Conservation (phyloP, 2,329 filamentous ascomycete genomes). For the Zymoseptoria tritici region DNA sequence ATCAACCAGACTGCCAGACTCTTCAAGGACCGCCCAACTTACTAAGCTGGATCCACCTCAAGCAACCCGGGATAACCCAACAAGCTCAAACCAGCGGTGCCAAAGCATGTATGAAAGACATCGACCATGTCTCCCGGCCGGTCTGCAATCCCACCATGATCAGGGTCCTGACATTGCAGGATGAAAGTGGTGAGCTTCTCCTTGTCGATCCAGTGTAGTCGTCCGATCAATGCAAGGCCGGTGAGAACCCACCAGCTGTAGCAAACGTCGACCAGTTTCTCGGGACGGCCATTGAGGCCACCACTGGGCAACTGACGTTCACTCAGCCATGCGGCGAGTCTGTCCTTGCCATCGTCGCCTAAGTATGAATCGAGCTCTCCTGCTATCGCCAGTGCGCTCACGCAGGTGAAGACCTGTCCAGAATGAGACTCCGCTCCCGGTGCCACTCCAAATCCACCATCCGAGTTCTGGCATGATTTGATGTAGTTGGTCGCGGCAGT, state of each 20-base stretch:
- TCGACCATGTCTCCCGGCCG: constrained; percentile 91
- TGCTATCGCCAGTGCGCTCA: constrained; percentile 79
- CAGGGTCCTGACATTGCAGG: constrained; percentile 75
- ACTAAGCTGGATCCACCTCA: constrained; percentile 84
- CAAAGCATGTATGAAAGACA: constrained; percentile 92
- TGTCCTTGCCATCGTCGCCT: constrained; percentile 62
- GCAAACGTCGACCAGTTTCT: constrained; percentile 94
- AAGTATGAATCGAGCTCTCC: constrained; percentile 61
- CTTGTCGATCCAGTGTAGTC: constrained; percentile 87
- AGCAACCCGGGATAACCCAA: constrained; percentile 68
- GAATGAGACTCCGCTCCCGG: constrained; percentile 92
- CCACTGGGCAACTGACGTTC: constrained; percentile 83
- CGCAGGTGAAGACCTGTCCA: constrained; percentile 91
- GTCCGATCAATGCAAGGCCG: constrained; percentile 80
- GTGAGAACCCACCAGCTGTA: constrained; percentile 99
- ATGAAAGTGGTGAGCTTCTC: constrained; percentile 75
- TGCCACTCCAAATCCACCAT: constrained; percentile 83
- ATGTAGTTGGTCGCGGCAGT: constrained; percentile 73
- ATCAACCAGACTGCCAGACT: neutral
- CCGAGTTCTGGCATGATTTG: constrained; percentile 79
- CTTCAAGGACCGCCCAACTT: constrained; percentile 26
- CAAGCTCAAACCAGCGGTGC: constrained; percentile 78
- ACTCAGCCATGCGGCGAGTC: constrained; percentile 81
- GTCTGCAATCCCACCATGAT: constrained; percentile 80
- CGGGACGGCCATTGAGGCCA: constrained; percentile 86